Conservation (phyloP, 2,329 filamentous ascomycete genomes). For the Leptosphaerulina australis region DNA sequence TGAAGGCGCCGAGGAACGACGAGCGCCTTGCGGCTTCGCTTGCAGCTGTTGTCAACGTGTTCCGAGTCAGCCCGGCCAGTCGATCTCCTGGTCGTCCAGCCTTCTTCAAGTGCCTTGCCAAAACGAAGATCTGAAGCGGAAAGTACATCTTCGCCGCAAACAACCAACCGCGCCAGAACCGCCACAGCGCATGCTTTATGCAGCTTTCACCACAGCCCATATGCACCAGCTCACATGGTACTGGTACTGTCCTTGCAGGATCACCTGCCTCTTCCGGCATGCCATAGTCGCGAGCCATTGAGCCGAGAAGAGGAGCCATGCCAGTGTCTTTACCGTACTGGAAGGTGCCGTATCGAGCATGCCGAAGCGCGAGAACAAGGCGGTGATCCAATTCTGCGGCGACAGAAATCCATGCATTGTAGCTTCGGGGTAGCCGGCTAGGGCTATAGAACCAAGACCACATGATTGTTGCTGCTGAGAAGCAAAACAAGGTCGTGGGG, state of each 20-base stretch:
- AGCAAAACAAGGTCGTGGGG: slow-evolving; percentile 74
- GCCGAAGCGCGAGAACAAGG: slow-evolving; percentile 74
- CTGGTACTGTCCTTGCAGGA: slow-evolving; percentile 70
- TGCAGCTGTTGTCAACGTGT: slow-evolving; percentile 58
- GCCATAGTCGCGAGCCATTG: slow-evolving; percentile 74
- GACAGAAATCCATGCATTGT: slow-evolving; percentile 81
- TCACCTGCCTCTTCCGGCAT: slow-evolving; percentile 76
- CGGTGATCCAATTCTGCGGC: slow-evolving; percentile 77
- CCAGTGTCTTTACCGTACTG: slow-evolving; percentile 76
- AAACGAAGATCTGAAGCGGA: slow-evolving; percentile 66
- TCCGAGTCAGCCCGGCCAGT: slow-evolving; percentile 14
- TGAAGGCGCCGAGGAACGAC: slow-evolving; percentile 77
- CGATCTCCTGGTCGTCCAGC: slow-evolving; percentile 25
- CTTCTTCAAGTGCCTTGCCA: slow-evolving; percentile 21
- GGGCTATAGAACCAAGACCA: slow-evolving; percentile 87
- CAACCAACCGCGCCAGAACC: slow-evolving; percentile 71
- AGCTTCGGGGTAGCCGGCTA: slow-evolving; percentile 70
- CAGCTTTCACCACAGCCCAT: slow-evolving; percentile 76
- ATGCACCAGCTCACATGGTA: slow-evolving; percentile 84
- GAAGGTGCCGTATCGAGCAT: slow-evolving; percentile 67
- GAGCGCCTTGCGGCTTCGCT: slow-evolving; percentile 72
- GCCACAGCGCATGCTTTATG: slow-evolving; percentile 72
- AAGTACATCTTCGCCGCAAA: slow-evolving; percentile 80
- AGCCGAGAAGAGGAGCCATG: slow-evolving; percentile 68
- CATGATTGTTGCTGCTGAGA: slow-evolving; percentile 79